These are phyloP conservation scores for Nemania diffusa DNA, from an alignment of 2,329 filamentous ascomycete species.

Conservation along the genomic window DNA sequence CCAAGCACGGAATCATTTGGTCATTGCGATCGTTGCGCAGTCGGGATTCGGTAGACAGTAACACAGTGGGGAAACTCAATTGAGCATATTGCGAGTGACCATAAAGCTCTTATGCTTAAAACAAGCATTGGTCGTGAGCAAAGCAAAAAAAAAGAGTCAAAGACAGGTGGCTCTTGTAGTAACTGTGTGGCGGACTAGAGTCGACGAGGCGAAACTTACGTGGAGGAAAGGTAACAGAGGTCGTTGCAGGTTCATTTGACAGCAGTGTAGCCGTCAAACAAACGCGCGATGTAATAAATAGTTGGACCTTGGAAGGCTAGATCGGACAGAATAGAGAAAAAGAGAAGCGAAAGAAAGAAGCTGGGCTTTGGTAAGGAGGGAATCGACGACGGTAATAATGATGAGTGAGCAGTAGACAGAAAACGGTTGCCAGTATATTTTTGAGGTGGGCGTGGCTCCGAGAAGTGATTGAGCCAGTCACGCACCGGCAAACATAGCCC, in stretches of 20 bases:
- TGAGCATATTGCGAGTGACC: not conserved
- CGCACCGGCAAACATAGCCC: not conserved
- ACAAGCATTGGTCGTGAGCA: not conserved
- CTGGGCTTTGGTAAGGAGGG: constrained; percentile 5
- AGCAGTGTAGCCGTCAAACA: constrained; percentile 85
- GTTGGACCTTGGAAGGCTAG: constrained; percentile 34
- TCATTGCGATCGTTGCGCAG: not conserved
- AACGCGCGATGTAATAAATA: constrained; percentile 73
- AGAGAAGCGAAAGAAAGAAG: not conserved
- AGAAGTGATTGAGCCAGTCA: not conserved
- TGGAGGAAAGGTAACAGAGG: constrained; percentile 67
- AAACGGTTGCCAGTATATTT: not conserved
- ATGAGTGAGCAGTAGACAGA: constrained; percentile 15
- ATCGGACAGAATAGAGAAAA: constrained; percentile 14
- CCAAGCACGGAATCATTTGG: not conserved
- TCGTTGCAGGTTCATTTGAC: constrained; percentile 99
- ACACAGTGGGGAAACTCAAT: not conserved
- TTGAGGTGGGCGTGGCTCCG: not conserved
- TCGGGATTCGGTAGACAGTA: too few species aligned
- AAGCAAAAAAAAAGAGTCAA: not conserved
- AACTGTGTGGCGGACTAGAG: not conserved
- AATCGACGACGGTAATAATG: constrained; percentile 26
- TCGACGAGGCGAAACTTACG: constrained; percentile 59
- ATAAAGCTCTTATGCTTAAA: not conserved
- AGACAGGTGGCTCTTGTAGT: not conserved